These are phyloP conservation scores for Aureobasidium pullulans DNA, from an alignment of 2,329 filamentous ascomycete species.

Conservation along the genomic window DNA sequence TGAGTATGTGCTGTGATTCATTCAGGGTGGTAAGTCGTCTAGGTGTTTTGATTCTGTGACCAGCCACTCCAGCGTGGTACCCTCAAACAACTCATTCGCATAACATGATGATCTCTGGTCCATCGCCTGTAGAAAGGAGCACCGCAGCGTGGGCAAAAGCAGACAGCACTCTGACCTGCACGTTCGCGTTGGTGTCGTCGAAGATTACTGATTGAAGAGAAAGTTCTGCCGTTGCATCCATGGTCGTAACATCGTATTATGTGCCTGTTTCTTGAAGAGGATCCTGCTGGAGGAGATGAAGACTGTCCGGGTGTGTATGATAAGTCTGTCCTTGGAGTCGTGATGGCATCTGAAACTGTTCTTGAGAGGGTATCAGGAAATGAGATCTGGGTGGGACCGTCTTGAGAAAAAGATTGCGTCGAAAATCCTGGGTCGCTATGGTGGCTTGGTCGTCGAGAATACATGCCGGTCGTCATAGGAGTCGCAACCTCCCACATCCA, in stretches of 20 bases:
- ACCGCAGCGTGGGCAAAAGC: neutral
- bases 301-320: neutral
- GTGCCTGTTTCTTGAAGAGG: neutral
- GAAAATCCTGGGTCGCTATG: neutral
- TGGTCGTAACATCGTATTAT: neutral
- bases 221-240: neutral
- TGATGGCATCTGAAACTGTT: neutral
- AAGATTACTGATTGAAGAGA: slow-evolving; percentile 2
- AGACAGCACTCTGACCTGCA: neutral
- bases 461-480: neutral
- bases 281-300: neutral
- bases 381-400: neutral
- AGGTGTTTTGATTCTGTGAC: neutral
- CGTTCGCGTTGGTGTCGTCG: slow-evolving; percentile 6
- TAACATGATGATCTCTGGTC: slow-evolving; percentile 2
- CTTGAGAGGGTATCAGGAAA: neutral
- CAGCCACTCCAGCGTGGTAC: neutral
- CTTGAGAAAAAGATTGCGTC: neutral
- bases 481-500: neutral
- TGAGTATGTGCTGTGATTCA: too few species aligned
- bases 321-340: neutral
- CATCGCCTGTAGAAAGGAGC: neutral
- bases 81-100: neutral
- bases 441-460: neutral
- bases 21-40: neutral